Percentiles rank a stretch among this genome's conserved stretches.
Evolutionary conservation across 129 eudicot species (phyloP).

Genomic region (Chrysanthemum makinoi): DNA sequence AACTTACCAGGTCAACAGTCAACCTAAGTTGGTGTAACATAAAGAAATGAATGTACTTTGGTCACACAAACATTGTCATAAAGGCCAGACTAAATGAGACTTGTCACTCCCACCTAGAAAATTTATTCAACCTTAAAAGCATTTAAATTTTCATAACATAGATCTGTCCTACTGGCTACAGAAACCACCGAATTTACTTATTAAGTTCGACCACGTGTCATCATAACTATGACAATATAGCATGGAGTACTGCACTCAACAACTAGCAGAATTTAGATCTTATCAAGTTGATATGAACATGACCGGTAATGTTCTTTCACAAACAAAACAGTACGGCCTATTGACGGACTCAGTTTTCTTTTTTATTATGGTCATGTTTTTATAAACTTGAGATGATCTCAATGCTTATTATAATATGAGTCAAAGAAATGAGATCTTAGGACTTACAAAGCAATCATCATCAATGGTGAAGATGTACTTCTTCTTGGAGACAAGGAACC

Average conservation of each 20-base stretch:
- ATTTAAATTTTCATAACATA: not conserved
- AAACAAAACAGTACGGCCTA: too few species aligned
- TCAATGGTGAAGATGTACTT: conserved; percentile 81
- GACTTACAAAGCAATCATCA: conserved; percentile 78
- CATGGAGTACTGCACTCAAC: too few species aligned
- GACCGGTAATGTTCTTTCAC: too few species aligned
- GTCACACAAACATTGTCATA: not conserved
- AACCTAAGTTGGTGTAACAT: too few species aligned
- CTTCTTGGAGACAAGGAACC: conserved; percentile 66
- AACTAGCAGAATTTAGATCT: not conserved
- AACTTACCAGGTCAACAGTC: too few species aligned
- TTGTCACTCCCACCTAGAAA: not conserved
- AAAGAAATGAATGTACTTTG: too few species aligned
- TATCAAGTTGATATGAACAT: too few species aligned
- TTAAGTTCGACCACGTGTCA: not conserved
- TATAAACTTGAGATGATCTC: too few species aligned
- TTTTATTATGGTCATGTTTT: too few species aligned
- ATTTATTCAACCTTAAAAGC: not conserved
- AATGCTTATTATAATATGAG: not conserved
- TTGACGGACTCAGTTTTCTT: too few species aligned
- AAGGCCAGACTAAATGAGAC: not conserved
- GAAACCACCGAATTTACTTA: not conserved
- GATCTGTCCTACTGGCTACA: not conserved
- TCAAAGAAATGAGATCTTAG: not conserved
- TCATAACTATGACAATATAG: not conserved